Base-by-base conservation (phyloP, 805 yeast genomes). In the Nadsonia fulvescens region DNA sequence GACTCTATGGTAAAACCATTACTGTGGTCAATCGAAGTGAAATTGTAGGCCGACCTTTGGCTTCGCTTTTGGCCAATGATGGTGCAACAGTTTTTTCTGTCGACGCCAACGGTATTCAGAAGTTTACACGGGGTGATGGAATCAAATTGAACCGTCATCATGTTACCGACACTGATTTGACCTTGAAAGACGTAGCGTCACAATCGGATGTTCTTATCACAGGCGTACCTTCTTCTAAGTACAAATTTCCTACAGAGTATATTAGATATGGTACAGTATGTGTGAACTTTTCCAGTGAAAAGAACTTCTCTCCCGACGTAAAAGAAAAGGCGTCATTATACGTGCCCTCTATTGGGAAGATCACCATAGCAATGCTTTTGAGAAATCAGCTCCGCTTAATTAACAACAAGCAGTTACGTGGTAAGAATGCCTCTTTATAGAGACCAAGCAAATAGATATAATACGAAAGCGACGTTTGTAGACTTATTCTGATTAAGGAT, bases 81-180 rank as follows among this genome's bases (percentile, higher is more conserved):
- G 98, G 98, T 35, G 98, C 98, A 12, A 74, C 73, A 1, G 96
- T 89, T 2, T 89, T 76, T 48, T 83, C 96, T 1, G 86, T 71
- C 3, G 96, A 89, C 46, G 54, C 89, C 26, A 70, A 75, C 41
- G 77, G 81, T 39, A 70, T 82, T 35, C 96, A 89, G 50, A 70
- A 70, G 47, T 89, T 78, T 53, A 86, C 94, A 12, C 66, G 98
- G 42, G 98, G 98, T 18, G 92, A 79, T 40, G 92, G 92, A 19
- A 58, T 89, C 40, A 68, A 66, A 44, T 66, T 74, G 40, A 68
- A 63, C 31, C 72, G 83, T 43, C 98, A 89, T 49, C 74, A 72
- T 35, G 94, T 82, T 8, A 63, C 65, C 27, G 76, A 70, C 32
- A 49, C 46, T 7, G 49, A 49, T 9, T 32, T 46, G 20, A 53